A percentile compares a stretch with the other conserved stretches of the same genome.
These are phyloP conservation scores for Wakefieldia striispora DNA, from an alignment of 768 basidiomycete genomes.

Conservation along the genomic window DNA sequence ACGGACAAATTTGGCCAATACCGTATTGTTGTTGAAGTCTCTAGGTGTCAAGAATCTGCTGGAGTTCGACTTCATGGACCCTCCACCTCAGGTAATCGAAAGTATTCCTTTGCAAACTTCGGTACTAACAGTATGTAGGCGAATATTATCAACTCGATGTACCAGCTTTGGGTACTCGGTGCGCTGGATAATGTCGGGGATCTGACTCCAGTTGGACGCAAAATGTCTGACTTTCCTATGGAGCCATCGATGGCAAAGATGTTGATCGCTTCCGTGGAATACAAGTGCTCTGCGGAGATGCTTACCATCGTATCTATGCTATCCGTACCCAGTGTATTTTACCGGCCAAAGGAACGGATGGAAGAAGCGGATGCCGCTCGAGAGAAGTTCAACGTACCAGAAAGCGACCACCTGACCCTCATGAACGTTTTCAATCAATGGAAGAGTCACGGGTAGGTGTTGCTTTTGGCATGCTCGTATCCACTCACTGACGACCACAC, in stretches of 20 bases:
- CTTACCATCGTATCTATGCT: slow-evolving; percentile 99
- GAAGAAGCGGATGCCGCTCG: slow-evolving; percentile 97
- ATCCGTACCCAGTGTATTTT: slow-evolving; percentile 96
- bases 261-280: slow-evolving; percentile 88
- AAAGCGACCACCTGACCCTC: slow-evolving; percentile 94
- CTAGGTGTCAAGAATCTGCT: slow-evolving; percentile 95
- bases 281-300: slow-evolving; percentile 93
- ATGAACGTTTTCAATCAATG: slow-evolving; percentile 98
- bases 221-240: slow-evolving; percentile 99
- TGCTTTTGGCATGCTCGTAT: background rate
- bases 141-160: slow-evolving; percentile 99
- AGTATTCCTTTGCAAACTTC: background rate
- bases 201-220: slow-evolving; percentile 84
- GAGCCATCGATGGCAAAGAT: slow-evolving; percentile 99
- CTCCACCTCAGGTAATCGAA: slow-evolving; percentile 85
- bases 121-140: slow-evolving; percentile 46
- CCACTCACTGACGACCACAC: slow-evolving; percentile 5
- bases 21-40: slow-evolving; percentile 90
- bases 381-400: slow-evolving; percentile 98
- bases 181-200: slow-evolving; percentile 98
- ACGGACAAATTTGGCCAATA: slow-evolving; percentile 95
- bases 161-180: slow-evolving; percentile 98
- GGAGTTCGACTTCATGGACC: slow-evolving; percentile 99
- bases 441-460: slow-evolving; percentile 87
- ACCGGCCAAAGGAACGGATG: slow-evolving; percentile 94